Evolutionary conservation across 495 filamentous ascomycete genomes (phyloP).

Genomic region (Trichoderma orchidacearum): DNA sequence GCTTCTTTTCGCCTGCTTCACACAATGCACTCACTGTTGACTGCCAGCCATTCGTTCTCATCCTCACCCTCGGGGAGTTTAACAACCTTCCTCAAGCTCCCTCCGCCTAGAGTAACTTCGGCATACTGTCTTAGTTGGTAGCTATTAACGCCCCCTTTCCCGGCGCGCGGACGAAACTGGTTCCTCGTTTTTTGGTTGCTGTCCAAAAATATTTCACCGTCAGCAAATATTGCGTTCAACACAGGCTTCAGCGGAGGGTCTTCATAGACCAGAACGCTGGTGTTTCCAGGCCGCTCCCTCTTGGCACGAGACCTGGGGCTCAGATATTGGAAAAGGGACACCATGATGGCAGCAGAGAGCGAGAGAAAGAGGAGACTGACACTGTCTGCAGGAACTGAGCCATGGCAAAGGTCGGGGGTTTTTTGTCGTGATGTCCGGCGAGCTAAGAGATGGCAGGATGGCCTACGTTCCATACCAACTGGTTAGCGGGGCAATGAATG

Average conservation of each 20-base stretch:
- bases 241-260: neutral
- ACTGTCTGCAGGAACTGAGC: conserved; percentile 2
- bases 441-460: neutral
- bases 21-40: conserved; percentile 53
- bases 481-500: conserved; percentile 3
- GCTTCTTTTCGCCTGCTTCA: neutral
- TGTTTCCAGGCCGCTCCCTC: neutral
- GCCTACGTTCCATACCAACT: conserved; percentile 5
- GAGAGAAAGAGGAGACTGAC: neutral
- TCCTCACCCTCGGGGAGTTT: conserved; percentile 95
- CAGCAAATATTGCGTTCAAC: neutral
- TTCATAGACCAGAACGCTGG: neutral
- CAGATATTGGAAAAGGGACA: neutral
- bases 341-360: neutral
- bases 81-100: conserved; percentile 89
- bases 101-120: conserved; percentile 89
- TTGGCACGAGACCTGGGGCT: conserved; percentile 2
- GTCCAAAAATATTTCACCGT: neutral
- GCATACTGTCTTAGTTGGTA: conserved; percentile 97
- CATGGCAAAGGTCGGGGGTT: neutral
- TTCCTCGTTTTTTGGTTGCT: conserved; percentile 84
- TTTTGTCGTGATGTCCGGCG: neutral
- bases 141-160: conserved; percentile 75
- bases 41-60: conserved; percentile 92
- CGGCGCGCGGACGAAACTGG: conserved; percentile 83